A percentile compares a stretch with the other conserved stretches of the same genome.
phyloP scores from a whole-genome alignment of 2,329 filamentous ascomycete species.

The Diaporthe sp. region DNA sequence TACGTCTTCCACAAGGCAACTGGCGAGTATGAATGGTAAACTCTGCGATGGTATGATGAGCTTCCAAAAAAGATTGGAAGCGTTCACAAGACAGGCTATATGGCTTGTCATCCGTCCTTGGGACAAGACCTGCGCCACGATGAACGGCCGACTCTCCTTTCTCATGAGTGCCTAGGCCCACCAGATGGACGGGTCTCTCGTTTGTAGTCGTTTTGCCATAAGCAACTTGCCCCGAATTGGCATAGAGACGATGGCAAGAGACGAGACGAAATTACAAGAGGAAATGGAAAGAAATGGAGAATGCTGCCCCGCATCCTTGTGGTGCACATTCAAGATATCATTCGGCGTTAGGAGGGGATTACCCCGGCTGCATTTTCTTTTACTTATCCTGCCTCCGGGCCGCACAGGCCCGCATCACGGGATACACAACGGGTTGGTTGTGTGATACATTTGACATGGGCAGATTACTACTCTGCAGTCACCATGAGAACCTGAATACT shows the following conservation, averaged over 20 bases:
- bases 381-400: not conserved
- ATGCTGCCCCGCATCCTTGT: not conserved
- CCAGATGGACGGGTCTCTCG: not conserved
- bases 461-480: slow-evolving; percentile 24
- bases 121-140: not conserved
- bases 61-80: not conserved
- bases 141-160: slow-evolving; percentile 7
- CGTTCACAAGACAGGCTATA: not conserved
- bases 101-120: not conserved
- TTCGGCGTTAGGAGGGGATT: slow-evolving; percentile 18
- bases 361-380: slow-evolving; percentile 26
- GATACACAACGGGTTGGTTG: not conserved
- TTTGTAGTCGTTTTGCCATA: not conserved
- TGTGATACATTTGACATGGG: slow-evolving; percentile 13
- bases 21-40: slow-evolving; percentile 97
- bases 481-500: not conserved
- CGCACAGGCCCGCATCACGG: not conserved
- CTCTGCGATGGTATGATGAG: not conserved
- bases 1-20: slow-evolving; percentile 98
- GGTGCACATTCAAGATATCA: not conserved
- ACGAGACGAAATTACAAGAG: not conserved
- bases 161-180: not conserved
- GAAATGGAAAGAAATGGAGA: not conserved
- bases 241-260: not conserved
- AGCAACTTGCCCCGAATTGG: not conserved